phyloP scores from a whole-genome alignment of 352 stramenopile species.

The Phytophthora citrophthora region DNA sequence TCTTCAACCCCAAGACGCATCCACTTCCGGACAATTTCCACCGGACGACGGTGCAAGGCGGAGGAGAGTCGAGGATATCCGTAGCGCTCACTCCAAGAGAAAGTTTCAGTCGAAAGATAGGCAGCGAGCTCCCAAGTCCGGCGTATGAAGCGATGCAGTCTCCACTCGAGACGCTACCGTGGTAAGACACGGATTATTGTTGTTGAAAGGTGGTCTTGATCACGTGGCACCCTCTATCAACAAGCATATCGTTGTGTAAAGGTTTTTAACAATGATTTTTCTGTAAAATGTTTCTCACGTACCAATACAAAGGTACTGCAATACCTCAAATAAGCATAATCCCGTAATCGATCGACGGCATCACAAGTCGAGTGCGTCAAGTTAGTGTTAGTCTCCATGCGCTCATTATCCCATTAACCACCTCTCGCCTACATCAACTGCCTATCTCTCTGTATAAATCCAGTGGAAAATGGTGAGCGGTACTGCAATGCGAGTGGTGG shows the following conservation, averaged over 20 bases:
- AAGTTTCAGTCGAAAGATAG: constrained; percentile 11
- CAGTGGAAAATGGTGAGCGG: constrained; percentile 18
- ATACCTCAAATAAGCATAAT: constrained; percentile 4
- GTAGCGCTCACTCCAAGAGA: constrained; percentile 16
- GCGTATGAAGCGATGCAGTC: constrained; percentile 18
- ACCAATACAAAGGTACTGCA: not conserved
- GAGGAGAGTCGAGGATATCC: constrained; percentile 6
- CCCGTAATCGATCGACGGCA: not conserved
- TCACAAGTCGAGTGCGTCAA: not conserved
- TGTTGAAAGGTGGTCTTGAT: not conserved
- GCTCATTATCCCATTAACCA: constrained; percentile 1
- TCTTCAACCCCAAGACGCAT: constrained; percentile 37
- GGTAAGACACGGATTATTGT: constrained; percentile 5
- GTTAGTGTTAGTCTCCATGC: not conserved
- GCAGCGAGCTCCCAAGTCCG: constrained; percentile 7
- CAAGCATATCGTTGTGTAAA: not conserved
- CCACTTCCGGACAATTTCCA: constrained; percentile 21
- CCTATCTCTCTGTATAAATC: not conserved
- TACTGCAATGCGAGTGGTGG: constrained; percentile 19
- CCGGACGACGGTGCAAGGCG: not conserved
- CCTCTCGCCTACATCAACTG: not conserved
- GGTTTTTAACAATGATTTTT: not conserved
- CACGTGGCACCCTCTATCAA: constrained; percentile 1
- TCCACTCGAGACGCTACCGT: constrained; percentile 11
- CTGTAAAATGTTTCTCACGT: not conserved